Conservation (phyloP, 2,329 filamentous ascomycete species). For the Penicillium fuscoglaucum region DNA sequence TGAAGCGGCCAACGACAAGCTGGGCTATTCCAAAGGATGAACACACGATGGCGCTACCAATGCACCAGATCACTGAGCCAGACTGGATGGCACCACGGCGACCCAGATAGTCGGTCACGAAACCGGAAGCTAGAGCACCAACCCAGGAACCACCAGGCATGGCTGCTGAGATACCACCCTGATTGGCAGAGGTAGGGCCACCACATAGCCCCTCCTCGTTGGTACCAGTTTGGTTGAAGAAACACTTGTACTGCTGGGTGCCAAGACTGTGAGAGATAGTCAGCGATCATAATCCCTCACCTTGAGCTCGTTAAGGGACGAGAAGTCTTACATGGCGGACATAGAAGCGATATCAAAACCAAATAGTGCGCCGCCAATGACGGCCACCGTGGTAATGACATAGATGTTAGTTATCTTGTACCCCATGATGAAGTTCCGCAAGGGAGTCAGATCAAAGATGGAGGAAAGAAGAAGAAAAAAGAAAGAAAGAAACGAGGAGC, state of each 20-base stretch:
- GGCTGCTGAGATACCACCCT: constrained; percentile 70
- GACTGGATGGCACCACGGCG: constrained; percentile 56
- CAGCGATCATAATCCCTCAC: neutral
- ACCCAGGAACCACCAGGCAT: constrained; percentile 73
- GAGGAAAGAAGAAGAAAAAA: neutral
- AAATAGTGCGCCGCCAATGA: constrained; percentile 68
- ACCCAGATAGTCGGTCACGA: constrained; percentile 57
- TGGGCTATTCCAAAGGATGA: constrained; percentile 67
- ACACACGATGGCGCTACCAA: constrained; percentile 61
- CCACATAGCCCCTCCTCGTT: constrained; percentile 31
- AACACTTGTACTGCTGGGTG: constrained; percentile 68
- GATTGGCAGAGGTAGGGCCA: constrained; percentile 54
- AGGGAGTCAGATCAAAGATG: neutral
- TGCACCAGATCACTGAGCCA: constrained; percentile 53
- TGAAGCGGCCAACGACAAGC: constrained; percentile 69
- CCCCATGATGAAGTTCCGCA: constrained; percentile 28
- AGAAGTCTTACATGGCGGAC: constrained; percentile 54
- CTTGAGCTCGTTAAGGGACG: too few relatives aligned
- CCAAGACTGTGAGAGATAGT: constrained; percentile 48
- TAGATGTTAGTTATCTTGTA: constrained; percentile 57
- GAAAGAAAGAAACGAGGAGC: neutral
- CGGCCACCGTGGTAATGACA: constrained; percentile 58
- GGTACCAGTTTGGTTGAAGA: constrained; percentile 60
- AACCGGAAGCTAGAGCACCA: constrained; percentile 57
- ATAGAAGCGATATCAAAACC: constrained; percentile 79